Evolutionary conservation across 2,329 filamentous ascomycete species (phyloP), one percentile per base, ranked within the genome.

Genomic region (Purpureocillium takamizusanense): DNA sequence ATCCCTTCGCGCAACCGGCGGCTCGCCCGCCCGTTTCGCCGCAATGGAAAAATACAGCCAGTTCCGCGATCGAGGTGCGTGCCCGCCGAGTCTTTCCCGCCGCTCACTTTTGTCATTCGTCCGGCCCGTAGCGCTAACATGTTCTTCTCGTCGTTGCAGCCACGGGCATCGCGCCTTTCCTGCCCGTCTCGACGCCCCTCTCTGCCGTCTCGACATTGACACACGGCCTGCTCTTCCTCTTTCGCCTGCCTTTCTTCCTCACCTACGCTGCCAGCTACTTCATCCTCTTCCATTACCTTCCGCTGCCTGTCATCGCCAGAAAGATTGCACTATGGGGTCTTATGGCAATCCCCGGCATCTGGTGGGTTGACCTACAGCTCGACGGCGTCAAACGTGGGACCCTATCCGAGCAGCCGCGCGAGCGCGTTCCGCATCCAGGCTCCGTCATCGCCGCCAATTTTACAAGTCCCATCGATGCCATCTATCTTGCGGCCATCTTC

Each of bases 331-430:
- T 97, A 38, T 97, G 92, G 90, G 75, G 79, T 43, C 76, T 97
- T 47, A 76, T 98, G 50, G 83, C 80, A 29, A 83, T 94, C 42
- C 87, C 89, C 0, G 90, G 92, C 21, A 86, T 98, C 41, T 97
- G 89, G 88, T 97, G 90, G 90, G 82, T 95, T 40, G 92, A 98
- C 62, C 69, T 98, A n/a, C 90, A 95, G 61, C 86, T 98, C 48
- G 92, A 98, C 59, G 90, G 90, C 42, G 92, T 98, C 38, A 89
- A 86, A 63, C 86, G 88, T 65, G 92, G 92, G 65, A 89, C 83
- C 18, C 70, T 94, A 25, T 81, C 83, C 34, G 81, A 83, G 53
- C 81, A 88, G 51, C 80, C 83, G 30, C 67, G 72, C 40, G 70
- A 80, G 42, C 78, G 86, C 31, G 77, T 97, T 14, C 92, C 92